phyloP scores from a whole-genome alignment of 306 rosid genomes.

The Prunus dulcis region DNA sequence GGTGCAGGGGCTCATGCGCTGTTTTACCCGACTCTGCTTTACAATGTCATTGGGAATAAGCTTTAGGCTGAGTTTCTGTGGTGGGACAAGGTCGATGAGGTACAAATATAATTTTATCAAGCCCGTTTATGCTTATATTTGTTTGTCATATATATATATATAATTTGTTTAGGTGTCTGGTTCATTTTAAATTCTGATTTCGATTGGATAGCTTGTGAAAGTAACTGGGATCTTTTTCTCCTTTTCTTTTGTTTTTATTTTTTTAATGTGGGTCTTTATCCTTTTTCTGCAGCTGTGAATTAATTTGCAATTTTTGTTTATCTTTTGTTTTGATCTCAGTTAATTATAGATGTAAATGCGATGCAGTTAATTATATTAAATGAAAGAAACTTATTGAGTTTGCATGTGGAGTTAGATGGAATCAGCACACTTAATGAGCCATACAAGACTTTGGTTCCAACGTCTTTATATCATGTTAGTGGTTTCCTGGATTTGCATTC shows the following conservation, averaged over 20 bases:
- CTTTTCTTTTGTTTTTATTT: no score
- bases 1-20: constrained; percentile 99
- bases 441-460: constrained; percentile 93
- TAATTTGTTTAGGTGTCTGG: no score
- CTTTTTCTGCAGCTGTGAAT: no score
- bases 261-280: no score
- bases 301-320: no score
- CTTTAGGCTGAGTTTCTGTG: constrained; percentile 86
- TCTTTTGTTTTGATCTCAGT: background rate
- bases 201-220: no score
- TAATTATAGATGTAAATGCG: background rate
- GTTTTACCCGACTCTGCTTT: constrained; percentile 86
- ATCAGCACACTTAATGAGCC: constrained; percentile 87
- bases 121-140: no score
- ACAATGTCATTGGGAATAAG: constrained; percentile 88
- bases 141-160: no score
- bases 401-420: constrained; percentile 59
- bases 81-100: constrained; percentile 99
- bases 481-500: background rate
- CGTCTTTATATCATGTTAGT: constrained; percentile 75
- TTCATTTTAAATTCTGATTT: no score
- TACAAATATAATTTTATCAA: constrained; percentile 27
- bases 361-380: background rate
- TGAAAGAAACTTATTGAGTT: constrained; percentile 28
- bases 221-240: no score